A percentile compares a stretch with the other conserved stretches of the same genome.
phyloP scores from a whole-genome alignment of 495 filamentous ascomycete genomes.

The Xylaria bambusicola region DNA sequence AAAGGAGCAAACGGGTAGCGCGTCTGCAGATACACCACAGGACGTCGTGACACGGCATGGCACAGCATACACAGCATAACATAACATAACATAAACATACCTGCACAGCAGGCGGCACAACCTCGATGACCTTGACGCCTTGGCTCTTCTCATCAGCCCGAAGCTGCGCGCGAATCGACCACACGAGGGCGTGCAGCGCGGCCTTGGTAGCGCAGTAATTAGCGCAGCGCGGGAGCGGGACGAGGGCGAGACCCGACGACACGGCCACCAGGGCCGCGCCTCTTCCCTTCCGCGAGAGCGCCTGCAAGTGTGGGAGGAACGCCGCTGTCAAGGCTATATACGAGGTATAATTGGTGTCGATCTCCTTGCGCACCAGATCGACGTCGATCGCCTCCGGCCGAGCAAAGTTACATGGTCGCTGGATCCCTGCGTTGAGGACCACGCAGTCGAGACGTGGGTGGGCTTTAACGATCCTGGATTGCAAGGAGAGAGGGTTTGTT shows the following conservation, averaged over 20 bases:
- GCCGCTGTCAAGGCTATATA: conserved; percentile 60
- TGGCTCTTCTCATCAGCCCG: conserved; percentile 32
- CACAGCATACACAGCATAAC: neutral
- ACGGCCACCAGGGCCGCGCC: conserved; percentile 48
- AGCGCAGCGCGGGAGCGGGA: conserved; percentile 52
- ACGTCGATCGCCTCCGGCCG: conserved; percentile 61
- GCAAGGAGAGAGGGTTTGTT: too few relatives aligned
- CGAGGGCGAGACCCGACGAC: conserved; percentile 55
- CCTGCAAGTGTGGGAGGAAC: conserved; percentile 65
- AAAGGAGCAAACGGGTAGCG: too few relatives aligned
- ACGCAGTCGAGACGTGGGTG: conserved; percentile 61
- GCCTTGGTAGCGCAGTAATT: conserved; percentile 64
- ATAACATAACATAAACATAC: neutral
- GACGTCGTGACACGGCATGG: neutral
- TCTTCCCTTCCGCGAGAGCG: conserved; percentile 17
- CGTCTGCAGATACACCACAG: neutral
- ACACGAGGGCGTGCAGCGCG: conserved; percentile 56
- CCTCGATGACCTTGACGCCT: conserved; percentile 60
- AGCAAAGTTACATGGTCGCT: conserved; percentile 61
- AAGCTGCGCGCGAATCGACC: conserved; percentile 63
- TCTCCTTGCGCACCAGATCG: conserved; percentile 51
- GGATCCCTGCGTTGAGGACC: conserved; percentile 61
- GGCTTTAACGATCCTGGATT: conserved; percentile 51
- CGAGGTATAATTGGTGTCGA: conserved; percentile 69
- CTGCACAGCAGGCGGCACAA: conserved; percentile 65